A percentile compares a stretch with the other conserved stretches of the same genome.
These are phyloP conservation scores for Parathielavia appendiculata DNA, from an alignment of 495 filamentous ascomycete genomes.

Conservation along the genomic window DNA sequence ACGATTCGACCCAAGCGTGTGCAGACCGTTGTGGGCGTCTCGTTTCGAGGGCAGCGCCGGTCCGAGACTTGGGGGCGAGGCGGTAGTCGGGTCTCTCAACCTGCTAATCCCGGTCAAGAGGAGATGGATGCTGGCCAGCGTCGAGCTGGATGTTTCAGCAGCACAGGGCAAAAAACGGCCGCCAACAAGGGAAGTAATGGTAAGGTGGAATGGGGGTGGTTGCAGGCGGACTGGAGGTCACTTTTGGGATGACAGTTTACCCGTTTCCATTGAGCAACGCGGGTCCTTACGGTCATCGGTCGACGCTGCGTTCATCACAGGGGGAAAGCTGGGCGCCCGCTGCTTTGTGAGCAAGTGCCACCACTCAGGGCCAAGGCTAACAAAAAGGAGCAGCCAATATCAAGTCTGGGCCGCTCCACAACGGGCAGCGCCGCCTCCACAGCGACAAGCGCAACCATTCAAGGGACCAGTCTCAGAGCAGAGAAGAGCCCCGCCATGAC, in stretches of 20 bases:
- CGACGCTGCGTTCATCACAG: slow-evolving; percentile 18
- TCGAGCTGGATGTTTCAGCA: slow-evolving; percentile 12
- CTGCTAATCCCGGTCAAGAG: background rate
- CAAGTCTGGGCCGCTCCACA: slow-evolving; percentile 12
- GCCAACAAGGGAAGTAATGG: slow-evolving; percentile 7
- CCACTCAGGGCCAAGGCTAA: slow-evolving; percentile 14
- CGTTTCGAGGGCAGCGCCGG: slow-evolving; percentile 5
- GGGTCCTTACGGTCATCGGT: slow-evolving; percentile 9
- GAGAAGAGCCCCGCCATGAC: slow-evolving; percentile 12
- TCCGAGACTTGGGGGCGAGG: slow-evolving; percentile 5
- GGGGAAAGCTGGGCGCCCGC: slow-evolving; percentile 10
- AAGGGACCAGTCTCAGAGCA: slow-evolving; percentile 3
- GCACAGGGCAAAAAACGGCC: slow-evolving; percentile 1
- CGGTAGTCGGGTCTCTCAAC: background rate
- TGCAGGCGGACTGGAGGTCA: slow-evolving; percentile 7
- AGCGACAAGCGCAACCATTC: background rate
- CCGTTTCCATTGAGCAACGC: slow-evolving; percentile 21
- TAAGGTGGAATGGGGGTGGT: background rate
- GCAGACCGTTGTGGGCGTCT: slow-evolving; percentile 3
- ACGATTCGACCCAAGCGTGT: slow-evolving; percentile 7
- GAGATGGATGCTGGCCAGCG: slow-evolving; percentile 15
- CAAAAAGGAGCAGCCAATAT: slow-evolving; percentile 23
- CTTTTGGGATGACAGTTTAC: slow-evolving; percentile 13
- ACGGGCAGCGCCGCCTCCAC: background rate
- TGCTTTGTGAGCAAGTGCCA: slow-evolving; percentile 15